Base-by-base conservation (phyloP, 345 rosid species). In the Cardiospermum halicacabum region DNA sequence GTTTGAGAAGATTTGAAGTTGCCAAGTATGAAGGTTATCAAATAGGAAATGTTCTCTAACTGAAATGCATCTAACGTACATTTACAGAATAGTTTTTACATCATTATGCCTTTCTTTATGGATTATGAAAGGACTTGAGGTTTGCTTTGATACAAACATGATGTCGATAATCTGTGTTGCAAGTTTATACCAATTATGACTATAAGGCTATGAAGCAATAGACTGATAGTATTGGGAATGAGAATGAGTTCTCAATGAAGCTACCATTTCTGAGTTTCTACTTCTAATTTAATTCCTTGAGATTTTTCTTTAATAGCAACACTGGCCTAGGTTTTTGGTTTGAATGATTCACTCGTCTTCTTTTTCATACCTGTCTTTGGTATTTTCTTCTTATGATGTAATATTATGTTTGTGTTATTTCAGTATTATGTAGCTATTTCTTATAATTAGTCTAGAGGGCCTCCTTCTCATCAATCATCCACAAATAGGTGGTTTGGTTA, bases 401-500 rank as follows among this genome's bases (percentile, higher is more conserved):
- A n/a, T n/a, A n/a, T 4, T 32, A 10, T 32, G 47, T 59, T 24
- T n/a, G 27, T 19, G 16, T 22, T 11, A 8, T 26, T 22, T 42
- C 11, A 16, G 7, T 16, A 4, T 11, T 7, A n/a, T 42, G 51
- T 59, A 32, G 11, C 13, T 13, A 2, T 39, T 58, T 32, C 42
- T 37, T 24, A 11, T 2, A 57, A 34, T 7, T 36, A 45, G 22
- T 37, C 37, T 58, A 12, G 58, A 25, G 51, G 21, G 5, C 21
- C 31, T 34, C 18, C 10, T 45, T 16, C 16, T 19, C 16, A 24
- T 32, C 10, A 0, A 62, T 30, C 19, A 21, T 31, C 39, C 24
- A 16, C 27, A 15, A 53, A 66, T 59, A 22, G 43, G 12, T 59
- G 59, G 22, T 37, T 60, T 39, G 56, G 39, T 39, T 59, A 15